A percentile compares a stretch with the other conserved stretches of the same genome.
phyloP scores from a whole-genome alignment of 768 basidiomycete genomes.

The Mycena kentingensis region DNA sequence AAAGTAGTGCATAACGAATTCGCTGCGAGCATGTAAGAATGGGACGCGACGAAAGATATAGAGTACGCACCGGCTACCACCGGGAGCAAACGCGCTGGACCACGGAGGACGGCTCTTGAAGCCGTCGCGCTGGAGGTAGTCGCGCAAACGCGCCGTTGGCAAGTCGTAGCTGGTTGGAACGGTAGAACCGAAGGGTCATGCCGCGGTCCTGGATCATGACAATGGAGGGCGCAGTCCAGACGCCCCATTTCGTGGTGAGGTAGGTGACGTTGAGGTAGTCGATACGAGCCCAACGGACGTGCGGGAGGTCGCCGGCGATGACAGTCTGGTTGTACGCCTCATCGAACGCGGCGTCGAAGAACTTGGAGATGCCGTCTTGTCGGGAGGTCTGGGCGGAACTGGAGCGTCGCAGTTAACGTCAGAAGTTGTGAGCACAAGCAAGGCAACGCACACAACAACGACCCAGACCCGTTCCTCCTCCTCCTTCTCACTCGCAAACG shows the following conservation, averaged over 20 bases:
- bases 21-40: constrained; percentile 42
- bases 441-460: constrained; percentile 64
- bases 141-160: constrained; percentile 59
- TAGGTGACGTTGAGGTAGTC: constrained; percentile 85
- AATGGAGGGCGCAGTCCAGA: constrained; percentile 86
- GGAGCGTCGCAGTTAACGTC: not conserved
- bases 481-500: constrained; percentile 63
- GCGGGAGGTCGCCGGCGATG: constrained; percentile 59
- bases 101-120: constrained; percentile 71
- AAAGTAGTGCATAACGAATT: constrained; percentile 48
- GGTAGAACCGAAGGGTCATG: constrained; percentile 79
- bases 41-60: not conserved
- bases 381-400: constrained; percentile 29
- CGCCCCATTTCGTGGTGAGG: constrained; percentile 81
- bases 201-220: constrained; percentile 74
- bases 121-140: constrained; percentile 64
- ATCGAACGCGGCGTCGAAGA: constrained; percentile 75
- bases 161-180: constrained; percentile 61
- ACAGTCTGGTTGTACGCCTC: constrained; percentile 66
- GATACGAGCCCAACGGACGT: constrained; percentile 82
- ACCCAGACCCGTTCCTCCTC: constrained; percentile 70
- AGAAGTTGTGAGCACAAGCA: constrained; percentile 6
- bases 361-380: constrained; percentile 67
- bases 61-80: constrained; percentile 62
- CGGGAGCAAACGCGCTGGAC: constrained; percentile 70